Conservation (phyloP, 2,329 filamentous ascomycete species). For the Calonectria montana region DNA sequence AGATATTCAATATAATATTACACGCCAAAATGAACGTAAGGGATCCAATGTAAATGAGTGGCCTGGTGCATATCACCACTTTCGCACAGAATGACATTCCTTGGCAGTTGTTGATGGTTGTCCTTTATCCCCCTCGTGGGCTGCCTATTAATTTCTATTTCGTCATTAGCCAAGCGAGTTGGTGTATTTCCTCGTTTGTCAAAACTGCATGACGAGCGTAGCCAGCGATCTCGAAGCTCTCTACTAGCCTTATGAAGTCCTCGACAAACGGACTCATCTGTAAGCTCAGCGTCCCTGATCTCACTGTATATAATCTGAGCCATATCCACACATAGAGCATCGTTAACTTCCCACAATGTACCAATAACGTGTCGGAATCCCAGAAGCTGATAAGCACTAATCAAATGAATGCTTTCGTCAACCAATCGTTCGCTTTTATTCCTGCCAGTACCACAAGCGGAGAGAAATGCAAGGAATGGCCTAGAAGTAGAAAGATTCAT, state of each 20-base stretch:
- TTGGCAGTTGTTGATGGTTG: neutral
- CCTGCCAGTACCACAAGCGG: slow-evolving; percentile 49
- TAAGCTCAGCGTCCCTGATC: neutral
- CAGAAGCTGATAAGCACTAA: slow-evolving; percentile 14
- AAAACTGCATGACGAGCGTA: neutral
- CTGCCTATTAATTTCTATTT: neutral
- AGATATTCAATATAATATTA: neutral
- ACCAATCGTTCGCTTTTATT: slow-evolving; percentile 33
- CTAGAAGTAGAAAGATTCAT: slow-evolving; percentile 21
- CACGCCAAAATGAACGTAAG: neutral
- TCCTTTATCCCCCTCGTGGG: neutral
- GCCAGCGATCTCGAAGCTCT: slow-evolving; percentile 2
- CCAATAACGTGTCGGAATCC: slow-evolving; percentile 17
- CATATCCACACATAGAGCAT: neutral
- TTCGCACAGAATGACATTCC: neutral
- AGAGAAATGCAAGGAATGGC: slow-evolving; percentile 53
- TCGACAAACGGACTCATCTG: slow-evolving; percentile 1
- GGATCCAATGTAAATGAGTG: neutral
- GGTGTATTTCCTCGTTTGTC: neutral
- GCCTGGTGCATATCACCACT: neutral
- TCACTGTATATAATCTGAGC: neutral
- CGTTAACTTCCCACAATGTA: slow-evolving; percentile 11
- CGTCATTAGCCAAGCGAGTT: neutral
- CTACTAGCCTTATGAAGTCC: slow-evolving; percentile 1
- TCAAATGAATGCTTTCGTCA: slow-evolving; percentile 54